phyloP scores from a whole-genome alignment of 805 yeast species.

The Kluyveromyces dobzhanskii region DNA sequence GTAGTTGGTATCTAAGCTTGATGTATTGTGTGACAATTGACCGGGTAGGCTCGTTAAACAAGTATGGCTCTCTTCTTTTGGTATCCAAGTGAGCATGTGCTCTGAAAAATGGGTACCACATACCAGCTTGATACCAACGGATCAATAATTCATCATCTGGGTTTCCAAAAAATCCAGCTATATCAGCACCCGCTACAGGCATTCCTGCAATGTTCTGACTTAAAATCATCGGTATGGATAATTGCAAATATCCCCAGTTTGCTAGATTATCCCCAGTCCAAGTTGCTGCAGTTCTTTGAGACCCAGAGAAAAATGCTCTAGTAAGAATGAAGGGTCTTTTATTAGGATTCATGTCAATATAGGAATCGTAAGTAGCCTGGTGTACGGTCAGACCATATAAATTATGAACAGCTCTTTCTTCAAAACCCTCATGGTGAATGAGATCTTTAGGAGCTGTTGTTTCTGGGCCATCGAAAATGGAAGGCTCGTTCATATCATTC shows the following conservation, averaged over 20 bases:
- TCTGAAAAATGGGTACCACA: slow-evolving; percentile 93
- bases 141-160: slow-evolving; percentile 73
- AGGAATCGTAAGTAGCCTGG: slow-evolving; percentile 67
- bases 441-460: slow-evolving; percentile 79
- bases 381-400: slow-evolving; percentile 73
- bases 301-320: slow-evolving; percentile 81
- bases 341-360: slow-evolving; percentile 33
- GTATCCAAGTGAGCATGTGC: slow-evolving; percentile 96
- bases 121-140: slow-evolving; percentile 95
- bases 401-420: slow-evolving; percentile 89
- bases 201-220: slow-evolving; percentile 74
- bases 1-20: slow-evolving; percentile 59
- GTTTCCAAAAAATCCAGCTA: slow-evolving; percentile 93
- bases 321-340: slow-evolving; percentile 84
- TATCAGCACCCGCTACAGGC: slow-evolving; percentile 95
- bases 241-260: slow-evolving; percentile 76
- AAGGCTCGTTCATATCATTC: slow-evolving; percentile 99
- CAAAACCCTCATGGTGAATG: slow-evolving; percentile 72
- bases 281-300: slow-evolving; percentile 85
- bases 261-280: slow-evolving; percentile 99
- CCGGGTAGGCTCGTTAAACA: slow-evolving; percentile 68
- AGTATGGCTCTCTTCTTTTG: slow-evolving; percentile 87
- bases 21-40: slow-evolving; percentile 62
- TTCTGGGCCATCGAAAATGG: slow-evolving; percentile 92
- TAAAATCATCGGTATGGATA: slow-evolving; percentile 81